These are phyloP conservation scores for Clohesyomyces aquaticus DNA, from an alignment of 495 filamentous ascomycete species.

Conservation along the genomic window DNA sequence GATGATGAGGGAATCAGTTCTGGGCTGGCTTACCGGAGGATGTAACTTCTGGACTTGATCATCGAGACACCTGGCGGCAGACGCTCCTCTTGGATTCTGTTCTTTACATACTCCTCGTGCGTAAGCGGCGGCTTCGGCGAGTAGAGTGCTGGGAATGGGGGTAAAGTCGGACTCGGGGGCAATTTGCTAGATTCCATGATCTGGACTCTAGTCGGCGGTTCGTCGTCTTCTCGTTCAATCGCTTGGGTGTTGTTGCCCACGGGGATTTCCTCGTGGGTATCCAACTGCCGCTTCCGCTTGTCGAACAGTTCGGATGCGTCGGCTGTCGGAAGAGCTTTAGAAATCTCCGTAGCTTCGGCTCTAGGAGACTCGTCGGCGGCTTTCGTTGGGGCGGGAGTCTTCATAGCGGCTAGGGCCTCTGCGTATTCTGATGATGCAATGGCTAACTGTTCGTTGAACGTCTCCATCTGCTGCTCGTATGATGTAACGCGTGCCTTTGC, in stretches of 20 bases:
- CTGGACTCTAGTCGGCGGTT: slow-evolving; percentile 20
- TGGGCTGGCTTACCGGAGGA: slow-evolving; percentile 66
- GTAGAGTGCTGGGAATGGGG: slow-evolving; percentile 24
- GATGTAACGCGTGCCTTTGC: slow-evolving; percentile 3
- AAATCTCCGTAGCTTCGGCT: slow-evolving; percentile 10
- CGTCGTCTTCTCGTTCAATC: slow-evolving; percentile 19
- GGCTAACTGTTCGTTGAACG: slow-evolving; percentile 21
- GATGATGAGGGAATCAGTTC: slow-evolving; percentile 3
- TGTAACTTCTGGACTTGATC: slow-evolving; percentile 67
- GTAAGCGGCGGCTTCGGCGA: slow-evolving; percentile 51
- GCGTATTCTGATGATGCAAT: slow-evolving; percentile 23
- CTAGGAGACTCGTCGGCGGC: neutral
- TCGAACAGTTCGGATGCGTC: slow-evolving; percentile 12
- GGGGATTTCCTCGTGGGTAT: neutral
- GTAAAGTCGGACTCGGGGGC: slow-evolving; percentile 7
- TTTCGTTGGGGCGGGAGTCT: slow-evolving; percentile 10
- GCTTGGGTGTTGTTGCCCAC: neutral
- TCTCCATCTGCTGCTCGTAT: slow-evolving; percentile 29
- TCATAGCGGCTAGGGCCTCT: slow-evolving; percentile 24
- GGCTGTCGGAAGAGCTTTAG: too few species aligned
- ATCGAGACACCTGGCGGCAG: slow-evolving; percentile 68
- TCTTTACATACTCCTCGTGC: slow-evolving; percentile 67
- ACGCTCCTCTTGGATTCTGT: slow-evolving; percentile 61
- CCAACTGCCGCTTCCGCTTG: slow-evolving; percentile 18
- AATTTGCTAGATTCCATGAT: neutral